Evolutionary conservation across 768 basidiomycete species (phyloP).

Genomic region (Hortiboletus campestris): DNA sequence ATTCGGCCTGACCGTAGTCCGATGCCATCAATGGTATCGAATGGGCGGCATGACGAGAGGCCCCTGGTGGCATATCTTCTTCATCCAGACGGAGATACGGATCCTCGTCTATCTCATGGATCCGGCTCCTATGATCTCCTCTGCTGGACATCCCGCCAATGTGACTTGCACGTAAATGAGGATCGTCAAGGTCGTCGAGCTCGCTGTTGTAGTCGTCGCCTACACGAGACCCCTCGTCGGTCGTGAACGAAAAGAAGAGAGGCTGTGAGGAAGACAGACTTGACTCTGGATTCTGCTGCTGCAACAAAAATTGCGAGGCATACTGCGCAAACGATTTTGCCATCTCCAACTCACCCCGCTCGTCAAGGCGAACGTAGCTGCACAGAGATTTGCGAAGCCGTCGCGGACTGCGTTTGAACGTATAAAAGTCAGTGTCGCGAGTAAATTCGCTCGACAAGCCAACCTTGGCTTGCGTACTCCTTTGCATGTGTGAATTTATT

Average conservation of each 20-base stretch:
- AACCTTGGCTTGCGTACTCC: conserved; percentile 22
- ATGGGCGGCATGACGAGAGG: conserved; percentile 35
- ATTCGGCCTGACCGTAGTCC: conserved; percentile 34
- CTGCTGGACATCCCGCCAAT: conserved; percentile 34
- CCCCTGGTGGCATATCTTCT: conserved; percentile 49
- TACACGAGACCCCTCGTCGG: conserved; percentile 61
- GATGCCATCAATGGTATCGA: conserved; percentile 39
- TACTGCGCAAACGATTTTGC: conserved; percentile 77
- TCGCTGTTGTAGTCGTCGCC: conserved; percentile 48
- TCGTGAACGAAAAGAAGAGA: conserved; percentile 86
- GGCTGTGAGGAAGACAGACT: conserved; percentile 67
- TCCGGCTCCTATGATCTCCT: conserved; percentile 27
- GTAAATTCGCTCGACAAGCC: conserved; percentile 20
- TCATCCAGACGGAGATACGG: conserved; percentile 77
- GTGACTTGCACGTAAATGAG: conserved; percentile 52
- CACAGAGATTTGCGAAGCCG: conserved; percentile 6
- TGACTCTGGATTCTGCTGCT: conserved; percentile 50
- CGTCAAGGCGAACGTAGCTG: conserved; percentile 15
- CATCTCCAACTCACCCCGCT: conserved; percentile 34
- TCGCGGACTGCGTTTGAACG: conserved; percentile 8
- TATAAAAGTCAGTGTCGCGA: conserved; percentile 13
- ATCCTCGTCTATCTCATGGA: conserved; percentile 54
- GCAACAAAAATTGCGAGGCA: conserved; percentile 77
- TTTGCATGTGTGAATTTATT: conserved; percentile 17
- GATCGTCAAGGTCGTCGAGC: conserved; percentile 75